phyloP scores from a whole-genome alignment of 1,284 basidiomycete species.

The Malassezia restricta region DNA sequence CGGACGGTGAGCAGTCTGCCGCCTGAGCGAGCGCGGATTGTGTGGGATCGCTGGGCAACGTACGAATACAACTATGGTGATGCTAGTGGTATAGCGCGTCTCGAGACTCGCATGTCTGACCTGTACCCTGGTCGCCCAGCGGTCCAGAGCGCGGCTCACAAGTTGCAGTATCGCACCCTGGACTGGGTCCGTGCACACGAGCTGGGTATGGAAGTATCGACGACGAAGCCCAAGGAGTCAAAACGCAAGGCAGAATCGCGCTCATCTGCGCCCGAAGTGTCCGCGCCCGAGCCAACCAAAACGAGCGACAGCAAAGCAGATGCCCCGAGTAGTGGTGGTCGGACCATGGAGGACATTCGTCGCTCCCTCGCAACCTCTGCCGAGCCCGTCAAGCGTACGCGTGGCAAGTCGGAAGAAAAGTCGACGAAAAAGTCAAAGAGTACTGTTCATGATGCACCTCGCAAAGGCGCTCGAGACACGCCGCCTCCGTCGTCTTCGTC shows the following conservation, averaged over 20 bases:
- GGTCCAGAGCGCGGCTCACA: slow-evolving; percentile 78
- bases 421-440: slow-evolving; percentile 3
- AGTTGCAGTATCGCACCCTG: slow-evolving; percentile 72
- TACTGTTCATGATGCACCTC: not conserved
- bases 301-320: not conserved
- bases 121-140: slow-evolving; percentile 74
- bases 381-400: slow-evolving; percentile 12
- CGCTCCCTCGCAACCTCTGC: slow-evolving; percentile 3
- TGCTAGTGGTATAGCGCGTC: slow-evolving; percentile 71
- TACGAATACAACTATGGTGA: slow-evolving; percentile 94
- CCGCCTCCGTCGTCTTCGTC: not conserved
- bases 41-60: slow-evolving; percentile 91
- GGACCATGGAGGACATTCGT: slow-evolving; percentile 16
- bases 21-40: slow-evolving; percentile 64
- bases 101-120: slow-evolving; percentile 76
- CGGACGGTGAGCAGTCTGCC: slow-evolving; percentile 67
- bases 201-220: slow-evolving; percentile 54
- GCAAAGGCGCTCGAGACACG: not conserved
- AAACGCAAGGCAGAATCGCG: not conserved
- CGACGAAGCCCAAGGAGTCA: not conserved
- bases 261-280: not conserved
- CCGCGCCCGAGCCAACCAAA: not conserved
- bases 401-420: slow-evolving; percentile 5
- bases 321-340: slow-evolving; percentile 2
- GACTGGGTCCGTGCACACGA: slow-evolving; percentile 81